Evolutionary conservation across 495 filamentous ascomycete species (phyloP).

Genomic region (Trichodelitschia bisporula): DNA sequence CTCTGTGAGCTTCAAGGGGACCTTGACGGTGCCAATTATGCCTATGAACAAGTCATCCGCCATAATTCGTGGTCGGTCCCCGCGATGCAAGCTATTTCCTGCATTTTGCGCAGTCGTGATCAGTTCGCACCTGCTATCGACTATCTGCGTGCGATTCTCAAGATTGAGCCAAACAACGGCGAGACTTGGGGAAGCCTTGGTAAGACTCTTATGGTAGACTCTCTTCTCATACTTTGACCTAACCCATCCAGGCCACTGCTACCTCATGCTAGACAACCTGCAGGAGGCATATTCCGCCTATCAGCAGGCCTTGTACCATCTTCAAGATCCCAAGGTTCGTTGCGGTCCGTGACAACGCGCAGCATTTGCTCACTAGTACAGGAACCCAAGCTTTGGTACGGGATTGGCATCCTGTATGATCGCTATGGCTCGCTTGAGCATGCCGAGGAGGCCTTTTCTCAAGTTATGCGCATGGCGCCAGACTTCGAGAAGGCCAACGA

Average conservation of each 20-base stretch:
- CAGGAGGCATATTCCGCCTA: constrained; percentile 97
- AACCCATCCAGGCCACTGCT: constrained; percentile 53
- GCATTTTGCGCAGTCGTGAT: constrained; percentile 73
- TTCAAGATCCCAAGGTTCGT: constrained; percentile 79
- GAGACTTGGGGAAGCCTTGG: constrained; percentile 93
- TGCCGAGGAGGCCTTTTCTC: constrained; percentile 93
- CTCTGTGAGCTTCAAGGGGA: constrained; percentile 76
- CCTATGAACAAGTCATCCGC: constrained; percentile 71
- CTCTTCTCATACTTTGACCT: neutral
- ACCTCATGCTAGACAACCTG: constrained; percentile 97
- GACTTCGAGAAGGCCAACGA: constrained; percentile 98
- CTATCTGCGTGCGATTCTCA: constrained; percentile 73
- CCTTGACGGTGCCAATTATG: constrained; percentile 60
- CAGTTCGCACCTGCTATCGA: constrained; percentile 88
- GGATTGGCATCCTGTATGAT: constrained; percentile 94
- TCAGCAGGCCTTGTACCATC: constrained; percentile 79
- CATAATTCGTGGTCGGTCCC: constrained; percentile 76
- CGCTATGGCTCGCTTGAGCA: constrained; percentile 92
- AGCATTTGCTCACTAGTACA: constrained; percentile 15
- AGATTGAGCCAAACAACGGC: constrained; percentile 68
- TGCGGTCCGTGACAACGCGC: constrained; percentile 2
- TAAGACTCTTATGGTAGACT: constrained; percentile 16
- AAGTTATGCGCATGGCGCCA: constrained; percentile 97
- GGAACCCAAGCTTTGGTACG: constrained; percentile 98
- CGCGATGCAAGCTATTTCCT: constrained; percentile 85